These are phyloP conservation scores for Penstemon barbatus DNA, from an alignment of 257 asterid species.

Conservation along the genomic window DNA sequence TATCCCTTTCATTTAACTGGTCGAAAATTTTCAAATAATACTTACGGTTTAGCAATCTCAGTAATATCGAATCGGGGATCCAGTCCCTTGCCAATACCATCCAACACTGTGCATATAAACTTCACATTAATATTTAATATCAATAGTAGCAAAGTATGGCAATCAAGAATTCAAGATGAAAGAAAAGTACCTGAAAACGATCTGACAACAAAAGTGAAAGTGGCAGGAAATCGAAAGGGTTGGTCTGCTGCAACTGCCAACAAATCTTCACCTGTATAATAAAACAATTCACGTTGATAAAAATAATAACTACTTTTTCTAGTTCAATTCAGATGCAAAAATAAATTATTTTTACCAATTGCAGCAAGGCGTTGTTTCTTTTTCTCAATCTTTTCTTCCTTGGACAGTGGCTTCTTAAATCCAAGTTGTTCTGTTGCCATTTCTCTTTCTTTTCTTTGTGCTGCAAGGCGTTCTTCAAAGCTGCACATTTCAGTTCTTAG, in stretches of 20 bases:
- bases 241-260: conserved; percentile 94
- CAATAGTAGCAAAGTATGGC: conserved; percentile 19
- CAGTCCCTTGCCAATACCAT: conserved; percentile 98
- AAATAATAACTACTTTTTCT: not conserved
- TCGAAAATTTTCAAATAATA: not conserved
- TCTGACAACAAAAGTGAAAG: conserved; percentile 97
- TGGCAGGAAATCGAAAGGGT: conserved; percentile 97
- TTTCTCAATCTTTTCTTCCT: conserved; percentile 68
- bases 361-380: conserved; percentile 94
- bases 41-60: conserved; percentile 98
- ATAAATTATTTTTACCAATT: conserved; percentile 53
- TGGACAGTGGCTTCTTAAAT: conserved; percentile 76
- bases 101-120: conserved; percentile 63
- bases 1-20: not conserved
- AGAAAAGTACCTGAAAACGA: conserved; percentile 79
- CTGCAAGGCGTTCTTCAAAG: conserved; percentile 87
- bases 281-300: not conserved
- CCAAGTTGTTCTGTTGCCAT: conserved; percentile 70
- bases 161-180: not conserved
- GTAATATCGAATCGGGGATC: conserved; percentile 98
- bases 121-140: conserved; percentile 36
- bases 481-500: conserved; percentile 40
- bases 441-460: conserved; percentile 84
- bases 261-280: conserved; percentile 82
- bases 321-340: conserved; percentile 11